phyloP scores from a whole-genome alignment of 352 stramenopile genomes.

The Pythium phragmitis region DNA sequence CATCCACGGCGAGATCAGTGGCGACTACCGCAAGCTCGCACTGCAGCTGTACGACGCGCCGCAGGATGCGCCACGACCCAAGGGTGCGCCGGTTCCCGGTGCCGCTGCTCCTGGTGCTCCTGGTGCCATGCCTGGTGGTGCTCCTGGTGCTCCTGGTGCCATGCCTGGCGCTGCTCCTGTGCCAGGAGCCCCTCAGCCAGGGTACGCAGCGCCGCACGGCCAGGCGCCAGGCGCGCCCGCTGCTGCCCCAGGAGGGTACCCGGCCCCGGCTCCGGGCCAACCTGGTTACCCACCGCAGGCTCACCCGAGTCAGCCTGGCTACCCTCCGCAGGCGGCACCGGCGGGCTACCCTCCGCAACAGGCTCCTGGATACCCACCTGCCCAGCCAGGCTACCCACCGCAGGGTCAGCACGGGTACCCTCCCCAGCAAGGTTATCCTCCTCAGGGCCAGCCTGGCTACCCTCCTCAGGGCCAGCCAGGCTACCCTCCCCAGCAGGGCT shows the following conservation, averaged over 20 bases:
- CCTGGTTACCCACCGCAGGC: conserved; percentile 30
- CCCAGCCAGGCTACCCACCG: too few relatives aligned
- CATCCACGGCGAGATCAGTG: conserved; percentile 74
- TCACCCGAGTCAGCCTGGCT: conserved; percentile 2
- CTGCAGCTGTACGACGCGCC: conserved; percentile 68
- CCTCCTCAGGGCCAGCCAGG: conserved; percentile 28
- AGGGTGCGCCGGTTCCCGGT: neutral
- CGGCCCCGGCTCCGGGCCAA: neutral
- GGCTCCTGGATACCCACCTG: conserved; percentile 7
- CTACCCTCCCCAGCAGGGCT: conserved; percentile 4
- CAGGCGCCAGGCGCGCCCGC: too few relatives aligned
- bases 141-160: too few relatives aligned
- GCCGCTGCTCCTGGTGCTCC: too few relatives aligned
- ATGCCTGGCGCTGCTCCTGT: too few relatives aligned
- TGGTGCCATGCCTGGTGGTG: too few relatives aligned
- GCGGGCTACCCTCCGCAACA: conserved; percentile 4
- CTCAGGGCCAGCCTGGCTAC: conserved; percentile 17
- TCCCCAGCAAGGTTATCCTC: conserved; percentile 8
- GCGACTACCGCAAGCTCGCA: conserved; percentile 62
- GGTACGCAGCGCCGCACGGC: too few relatives aligned
- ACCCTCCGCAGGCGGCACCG: neutral
- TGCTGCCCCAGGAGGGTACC: neutral
- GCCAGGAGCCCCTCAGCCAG: too few relatives aligned
- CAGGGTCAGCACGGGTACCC: too few relatives aligned
- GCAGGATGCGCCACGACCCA: conserved; percentile 33